Conservation (phyloP, 768 basidiomycete genomes). For the Suillus brevipes region DNA sequence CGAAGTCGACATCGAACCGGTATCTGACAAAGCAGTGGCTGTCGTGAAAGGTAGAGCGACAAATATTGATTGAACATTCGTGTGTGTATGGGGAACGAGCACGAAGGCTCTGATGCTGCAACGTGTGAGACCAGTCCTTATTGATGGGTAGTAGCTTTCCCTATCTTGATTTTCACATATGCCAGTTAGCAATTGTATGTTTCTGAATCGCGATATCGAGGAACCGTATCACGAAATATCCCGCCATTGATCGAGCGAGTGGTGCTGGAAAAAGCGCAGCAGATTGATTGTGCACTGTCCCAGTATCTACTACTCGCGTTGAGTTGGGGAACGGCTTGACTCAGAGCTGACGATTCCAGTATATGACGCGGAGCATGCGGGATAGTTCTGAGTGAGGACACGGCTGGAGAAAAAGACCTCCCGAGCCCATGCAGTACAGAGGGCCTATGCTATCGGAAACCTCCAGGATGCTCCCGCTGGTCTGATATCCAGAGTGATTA, state of each 20-base stretch:
- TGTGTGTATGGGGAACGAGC: neutral
- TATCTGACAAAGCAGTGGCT: constrained; percentile 12
- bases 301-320: neutral
- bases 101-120: neutral
- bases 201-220: neutral
- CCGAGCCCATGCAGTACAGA: neutral
- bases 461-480: neutral
- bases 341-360: neutral
- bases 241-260: neutral
- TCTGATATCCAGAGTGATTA: neutral
- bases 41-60: constrained; percentile 7
- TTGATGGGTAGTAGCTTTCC: neutral
- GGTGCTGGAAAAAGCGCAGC: neutral
- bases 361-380: neutral
- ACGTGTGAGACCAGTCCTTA: neutral
- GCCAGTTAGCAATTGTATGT: neutral
- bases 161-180: neutral
- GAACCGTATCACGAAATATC: neutral
- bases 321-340: neutral
- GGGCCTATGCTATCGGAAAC: neutral
- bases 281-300: neutral
- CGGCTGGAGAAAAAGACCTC: neutral
- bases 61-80: neutral
- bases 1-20: constrained; percentile 14
- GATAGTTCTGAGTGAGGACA: neutral